A percentile compares a stretch with the other conserved stretches of the same genome.
Conservation (phyloP, 202 grass and related monocot genomes). For the Sporobolus alterniflorus region DNA sequence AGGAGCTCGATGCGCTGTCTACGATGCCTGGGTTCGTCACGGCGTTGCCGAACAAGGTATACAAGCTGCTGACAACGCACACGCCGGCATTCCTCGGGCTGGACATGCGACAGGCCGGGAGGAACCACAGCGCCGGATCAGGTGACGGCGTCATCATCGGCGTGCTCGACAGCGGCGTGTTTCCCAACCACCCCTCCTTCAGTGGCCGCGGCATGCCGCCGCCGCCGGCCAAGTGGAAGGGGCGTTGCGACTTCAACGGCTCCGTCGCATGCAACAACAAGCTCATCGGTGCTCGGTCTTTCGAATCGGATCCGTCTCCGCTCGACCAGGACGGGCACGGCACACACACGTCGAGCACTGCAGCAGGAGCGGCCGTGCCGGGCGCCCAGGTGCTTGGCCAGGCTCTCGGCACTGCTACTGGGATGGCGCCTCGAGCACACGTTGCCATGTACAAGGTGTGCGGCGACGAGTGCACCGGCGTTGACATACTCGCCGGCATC, state of each 20-base stretch:
- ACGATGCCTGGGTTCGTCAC: slow-evolving; percentile 52
- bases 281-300: slow-evolving; percentile 67
- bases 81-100: slow-evolving; percentile 71
- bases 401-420: slow-evolving; percentile 21
- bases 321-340: slow-evolving; percentile 48
- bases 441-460: slow-evolving; percentile 84
- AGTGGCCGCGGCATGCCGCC: slow-evolving; percentile 57
- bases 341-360: slow-evolving; percentile 67
- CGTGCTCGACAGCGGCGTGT: slow-evolving; percentile 60
- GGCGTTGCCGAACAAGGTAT: slow-evolving; percentile 43
- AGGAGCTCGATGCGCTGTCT: slow-evolving; percentile 53
- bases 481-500: slow-evolving; percentile 66
- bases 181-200: slow-evolving; percentile 70
- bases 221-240: slow-evolving; percentile 82
- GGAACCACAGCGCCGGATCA: slow-evolving; percentile 10
- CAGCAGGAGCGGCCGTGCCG: slow-evolving; percentile 47
- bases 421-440: slow-evolving; percentile 65
- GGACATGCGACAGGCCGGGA: neutral
- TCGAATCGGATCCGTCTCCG: slow-evolving; percentile 11
- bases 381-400: slow-evolving; percentile 43
- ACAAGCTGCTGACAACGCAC: slow-evolving; percentile 68
- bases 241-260: slow-evolving; percentile 60
- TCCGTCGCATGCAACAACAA: slow-evolving; percentile 73
- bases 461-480: slow-evolving; percentile 16
- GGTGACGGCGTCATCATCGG: slow-evolving; percentile 74